Evolutionary conservation across 2,329 filamentous ascomycete genomes (phyloP).

Genomic region (Fusarium albidum): DNA sequence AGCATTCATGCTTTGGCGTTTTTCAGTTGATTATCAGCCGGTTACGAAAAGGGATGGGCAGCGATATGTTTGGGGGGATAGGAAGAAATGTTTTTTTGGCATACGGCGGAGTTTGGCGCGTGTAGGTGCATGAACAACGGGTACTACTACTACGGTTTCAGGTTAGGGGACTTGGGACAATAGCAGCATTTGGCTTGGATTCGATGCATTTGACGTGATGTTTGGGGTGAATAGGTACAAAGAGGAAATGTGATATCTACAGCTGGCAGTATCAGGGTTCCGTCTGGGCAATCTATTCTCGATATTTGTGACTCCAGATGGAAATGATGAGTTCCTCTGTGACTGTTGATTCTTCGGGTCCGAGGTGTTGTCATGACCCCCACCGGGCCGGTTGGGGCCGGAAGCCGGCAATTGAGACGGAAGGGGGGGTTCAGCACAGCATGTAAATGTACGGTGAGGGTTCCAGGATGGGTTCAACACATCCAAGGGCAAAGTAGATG

Average conservation of each 20-base stretch:
- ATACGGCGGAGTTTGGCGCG: constrained; percentile 27
- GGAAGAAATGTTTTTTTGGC: constrained; percentile 1
- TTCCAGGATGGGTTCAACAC: too few relatives aligned
- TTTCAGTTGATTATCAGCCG: not conserved
- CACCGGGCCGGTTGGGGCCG: constrained; percentile 5
- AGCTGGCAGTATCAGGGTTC: too few relatives aligned
- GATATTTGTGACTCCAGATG: too few relatives aligned
- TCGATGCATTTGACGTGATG: not conserved
- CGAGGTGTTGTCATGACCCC: not conserved
- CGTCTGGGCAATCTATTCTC: too few relatives aligned
- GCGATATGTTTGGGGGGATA: not conserved
- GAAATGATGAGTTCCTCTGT: too few relatives aligned
- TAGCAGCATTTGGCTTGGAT: constrained; percentile 10
- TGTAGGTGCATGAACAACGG: not conserved
- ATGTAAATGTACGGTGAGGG: not conserved
- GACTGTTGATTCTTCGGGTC: too few relatives aligned
- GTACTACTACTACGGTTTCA: too few relatives aligned
- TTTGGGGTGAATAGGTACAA: too few relatives aligned
- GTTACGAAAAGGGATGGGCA: not conserved
- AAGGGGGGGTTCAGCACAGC: not conserved
- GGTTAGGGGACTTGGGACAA: constrained; percentile 4
- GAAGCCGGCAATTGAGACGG: constrained; percentile 1
- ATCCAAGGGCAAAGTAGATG: not conserved
- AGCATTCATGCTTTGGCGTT: not conserved
- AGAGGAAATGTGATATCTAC: too few relatives aligned